A percentile compares a stretch with the other conserved stretches of the same genome.
Evolutionary conservation across 345 rosid species (phyloP).

Genomic region (Pistacia integerrima): DNA sequence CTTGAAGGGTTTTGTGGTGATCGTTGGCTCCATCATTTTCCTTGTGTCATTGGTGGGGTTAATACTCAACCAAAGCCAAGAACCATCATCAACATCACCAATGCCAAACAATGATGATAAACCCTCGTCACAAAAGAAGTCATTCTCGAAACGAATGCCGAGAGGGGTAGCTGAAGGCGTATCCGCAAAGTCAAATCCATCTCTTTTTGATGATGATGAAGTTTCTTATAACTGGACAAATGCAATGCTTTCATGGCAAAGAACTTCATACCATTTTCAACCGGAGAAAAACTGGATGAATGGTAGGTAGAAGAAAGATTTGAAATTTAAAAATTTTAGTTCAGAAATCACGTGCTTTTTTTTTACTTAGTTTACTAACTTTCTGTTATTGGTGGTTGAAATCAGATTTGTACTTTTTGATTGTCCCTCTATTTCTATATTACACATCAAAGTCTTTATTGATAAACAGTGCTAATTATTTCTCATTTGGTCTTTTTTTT

Average conservation of each 20-base stretch:
- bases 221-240: conserved; percentile 69
- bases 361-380: neutral
- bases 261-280: conserved; percentile 88
- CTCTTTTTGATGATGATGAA: conserved; percentile 17
- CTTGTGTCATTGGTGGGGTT: conserved; percentile 43
- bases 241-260: conserved; percentile 85
- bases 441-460: neutral
- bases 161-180: conserved; percentile 63
- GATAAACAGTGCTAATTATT: neutral
- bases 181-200: conserved; percentile 66
- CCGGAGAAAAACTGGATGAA: conserved; percentile 95
- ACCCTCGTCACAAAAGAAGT: conserved; percentile 12
- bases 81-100: conserved; percentile 1
- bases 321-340: neutral
- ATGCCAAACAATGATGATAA: neutral
- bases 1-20: conserved; percentile 33
- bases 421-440: neutral
- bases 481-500: no score
- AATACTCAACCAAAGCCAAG: conserved; percentile 42
- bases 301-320: conserved; percentile 48
- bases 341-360: neutral
- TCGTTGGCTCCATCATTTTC: conserved; percentile 37
- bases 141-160: conserved; percentile 22
- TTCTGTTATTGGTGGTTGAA: neutral
- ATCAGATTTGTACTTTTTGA: neutral